Evolutionary conservation across 805 yeast genomes (phyloP).

Genomic region (Ogataea glucozyma): DNA sequence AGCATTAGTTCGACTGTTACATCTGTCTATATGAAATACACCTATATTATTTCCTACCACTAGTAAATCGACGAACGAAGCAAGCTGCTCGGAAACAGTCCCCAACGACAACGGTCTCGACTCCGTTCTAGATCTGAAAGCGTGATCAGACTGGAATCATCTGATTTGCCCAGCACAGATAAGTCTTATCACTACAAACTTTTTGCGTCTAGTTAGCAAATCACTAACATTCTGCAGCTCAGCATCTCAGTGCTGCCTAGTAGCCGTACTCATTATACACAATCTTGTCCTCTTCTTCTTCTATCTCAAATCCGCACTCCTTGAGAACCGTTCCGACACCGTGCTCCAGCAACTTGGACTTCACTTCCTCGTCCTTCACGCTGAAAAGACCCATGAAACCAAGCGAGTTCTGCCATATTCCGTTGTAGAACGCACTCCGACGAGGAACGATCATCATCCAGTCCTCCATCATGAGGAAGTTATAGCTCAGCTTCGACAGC

Average conservation of each 20-base stretch:
- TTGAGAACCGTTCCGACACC: constrained; percentile 56
- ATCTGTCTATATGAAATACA: constrained; percentile 3
- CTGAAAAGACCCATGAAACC: constrained; percentile 79
- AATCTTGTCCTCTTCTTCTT: constrained; percentile 47
- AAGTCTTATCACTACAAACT: too few relatives aligned
- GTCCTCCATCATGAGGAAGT: constrained; percentile 74
- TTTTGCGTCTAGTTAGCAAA: too few relatives aligned
- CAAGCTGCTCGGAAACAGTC: too few relatives aligned
- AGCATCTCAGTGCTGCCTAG: constrained; percentile 36
- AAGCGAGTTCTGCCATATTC: constrained; percentile 72
- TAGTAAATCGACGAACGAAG: too few relatives aligned
- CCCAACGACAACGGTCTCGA: too few relatives aligned
- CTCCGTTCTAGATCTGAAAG: too few relatives aligned
- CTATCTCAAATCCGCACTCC: constrained; percentile 65
- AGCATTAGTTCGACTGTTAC: too few relatives aligned
- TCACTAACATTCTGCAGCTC: too few relatives aligned
- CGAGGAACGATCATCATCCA: constrained; percentile 92
- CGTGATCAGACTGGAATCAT: too few relatives aligned
- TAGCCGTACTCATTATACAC: constrained; percentile 67
- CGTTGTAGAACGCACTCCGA: constrained; percentile 51
- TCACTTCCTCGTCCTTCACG: constrained; percentile 65
- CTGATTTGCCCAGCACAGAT: too few relatives aligned
- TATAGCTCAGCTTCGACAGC: constrained; percentile 60
- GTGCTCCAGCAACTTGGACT: constrained; percentile 45
- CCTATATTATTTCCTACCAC: too few relatives aligned